phyloP scores from a whole-genome alignment of 352 stramenopile genomes.

The Phytopythium litorale region DNA sequence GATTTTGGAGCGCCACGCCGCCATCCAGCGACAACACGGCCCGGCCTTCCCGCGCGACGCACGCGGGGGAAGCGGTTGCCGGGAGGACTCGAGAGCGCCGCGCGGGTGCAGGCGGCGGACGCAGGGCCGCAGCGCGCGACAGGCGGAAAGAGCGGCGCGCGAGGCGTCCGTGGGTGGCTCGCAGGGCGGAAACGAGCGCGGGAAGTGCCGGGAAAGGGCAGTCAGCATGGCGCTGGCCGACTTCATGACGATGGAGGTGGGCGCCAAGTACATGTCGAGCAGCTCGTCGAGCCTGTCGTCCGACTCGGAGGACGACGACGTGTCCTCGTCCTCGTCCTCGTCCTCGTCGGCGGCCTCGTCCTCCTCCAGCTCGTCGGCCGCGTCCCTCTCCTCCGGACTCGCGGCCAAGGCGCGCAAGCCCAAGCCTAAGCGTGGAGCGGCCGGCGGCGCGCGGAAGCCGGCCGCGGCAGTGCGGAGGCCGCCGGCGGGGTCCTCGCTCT shows the following conservation, averaged over 20 bases:
- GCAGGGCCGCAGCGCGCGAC: not conserved
- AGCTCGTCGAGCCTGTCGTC: constrained; percentile 76
- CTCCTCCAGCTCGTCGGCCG: constrained; percentile 24
- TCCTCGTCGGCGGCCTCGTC: constrained; percentile 29
- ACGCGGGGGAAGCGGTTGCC: constrained; percentile 1
- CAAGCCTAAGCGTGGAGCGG: constrained; percentile 10
- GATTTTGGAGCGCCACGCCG: constrained; percentile 34
- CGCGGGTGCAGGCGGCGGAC: constrained; percentile 5
- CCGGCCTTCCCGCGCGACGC: not conserved
- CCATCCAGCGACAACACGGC: constrained; percentile 18
- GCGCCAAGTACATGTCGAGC: constrained; percentile 75
- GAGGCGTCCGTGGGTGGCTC: not conserved
- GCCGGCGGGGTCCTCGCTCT: not conserved
- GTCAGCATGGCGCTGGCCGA: constrained; percentile 59
- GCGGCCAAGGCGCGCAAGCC: constrained; percentile 18
- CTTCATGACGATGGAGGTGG: constrained; percentile 72
- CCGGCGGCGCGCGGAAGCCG: constrained; percentile 4
- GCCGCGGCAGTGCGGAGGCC: constrained; percentile 1
- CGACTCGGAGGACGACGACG: constrained; percentile 52
- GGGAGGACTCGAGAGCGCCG: constrained; percentile 6
- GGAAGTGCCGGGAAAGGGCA: not conserved
- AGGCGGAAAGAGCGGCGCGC: not conserved
- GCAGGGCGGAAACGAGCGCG: not conserved
- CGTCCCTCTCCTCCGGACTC: constrained; percentile 10
- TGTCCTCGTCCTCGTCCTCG: constrained; percentile 41